Conservation (phyloP, 139 green algal genomes). For the Microglena sp. region DNA sequence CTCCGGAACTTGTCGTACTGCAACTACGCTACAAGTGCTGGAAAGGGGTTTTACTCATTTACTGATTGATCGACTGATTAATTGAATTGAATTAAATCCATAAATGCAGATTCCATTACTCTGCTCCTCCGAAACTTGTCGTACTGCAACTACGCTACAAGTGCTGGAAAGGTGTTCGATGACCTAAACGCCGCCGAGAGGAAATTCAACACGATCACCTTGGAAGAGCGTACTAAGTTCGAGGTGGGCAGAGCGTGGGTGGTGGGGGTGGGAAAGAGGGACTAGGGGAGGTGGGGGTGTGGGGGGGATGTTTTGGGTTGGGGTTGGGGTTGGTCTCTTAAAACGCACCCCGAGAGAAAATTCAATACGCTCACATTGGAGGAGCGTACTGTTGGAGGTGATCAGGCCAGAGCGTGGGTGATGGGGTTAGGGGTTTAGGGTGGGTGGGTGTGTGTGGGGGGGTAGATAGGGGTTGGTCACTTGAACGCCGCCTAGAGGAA, state of each 20-base stretch:
- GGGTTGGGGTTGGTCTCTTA: too few relatives aligned
- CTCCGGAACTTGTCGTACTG: constrained; percentile 39
- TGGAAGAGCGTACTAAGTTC: constrained; percentile 81
- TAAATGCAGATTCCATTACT: constrained; percentile 24
- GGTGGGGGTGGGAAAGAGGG: not conserved
- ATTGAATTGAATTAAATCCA: not conserved
- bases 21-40: constrained; percentile 24
- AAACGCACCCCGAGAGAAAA: too few relatives aligned
- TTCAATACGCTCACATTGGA: too few relatives aligned
- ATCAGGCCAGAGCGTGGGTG: too few relatives aligned
- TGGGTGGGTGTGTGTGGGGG: too few relatives aligned
- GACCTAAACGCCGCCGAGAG: constrained; percentile 33
- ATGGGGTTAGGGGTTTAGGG: too few relatives aligned
- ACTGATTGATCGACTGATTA: not conserved
- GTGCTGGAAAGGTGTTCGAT: constrained; percentile 23
- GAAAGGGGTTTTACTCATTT: constrained; percentile 8
- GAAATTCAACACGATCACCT: constrained; percentile 46
- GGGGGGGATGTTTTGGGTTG: too few relatives aligned
- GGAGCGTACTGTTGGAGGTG: too few relatives aligned
- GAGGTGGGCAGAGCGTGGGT: constrained; percentile 17
- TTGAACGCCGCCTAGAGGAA: constrained; percentile 35
- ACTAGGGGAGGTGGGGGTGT: not conserved
- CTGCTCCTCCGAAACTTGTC: constrained; percentile 35
- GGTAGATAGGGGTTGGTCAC: too few relatives aligned
- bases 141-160: constrained; percentile 34